Conservation (phyloP, 345 rosid genomes). For the Salix arbutifolia region DNA sequence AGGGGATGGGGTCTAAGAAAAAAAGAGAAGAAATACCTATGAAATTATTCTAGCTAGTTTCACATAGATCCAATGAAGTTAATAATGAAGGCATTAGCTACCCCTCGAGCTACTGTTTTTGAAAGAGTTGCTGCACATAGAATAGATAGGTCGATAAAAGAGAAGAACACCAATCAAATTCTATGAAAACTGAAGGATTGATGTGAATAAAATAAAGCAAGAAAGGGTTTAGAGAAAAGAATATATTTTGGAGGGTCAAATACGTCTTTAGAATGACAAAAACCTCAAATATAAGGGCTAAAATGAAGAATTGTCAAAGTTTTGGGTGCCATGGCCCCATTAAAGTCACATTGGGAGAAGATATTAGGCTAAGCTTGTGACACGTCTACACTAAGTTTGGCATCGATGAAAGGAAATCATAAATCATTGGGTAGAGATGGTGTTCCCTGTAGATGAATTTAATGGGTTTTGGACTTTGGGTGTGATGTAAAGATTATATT, state of each 20-base stretch:
- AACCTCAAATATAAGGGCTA: not conserved
- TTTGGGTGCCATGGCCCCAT: not conserved
- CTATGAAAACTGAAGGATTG: not conserved
- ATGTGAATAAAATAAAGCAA: not conserved
- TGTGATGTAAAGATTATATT: not conserved
- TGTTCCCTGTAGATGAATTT: not conserved
- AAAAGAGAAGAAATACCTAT: no score
- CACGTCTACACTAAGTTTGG: not conserved
- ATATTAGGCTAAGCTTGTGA: not conserved
- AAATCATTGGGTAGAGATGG: not conserved
- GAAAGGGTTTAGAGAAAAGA: not conserved
- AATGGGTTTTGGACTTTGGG: not conserved
- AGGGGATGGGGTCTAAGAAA: no score
- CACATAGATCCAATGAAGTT: no score
- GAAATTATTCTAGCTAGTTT: no score
- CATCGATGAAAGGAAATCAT: not conserved
- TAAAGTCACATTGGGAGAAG: not conserved
- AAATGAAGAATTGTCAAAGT: not conserved
- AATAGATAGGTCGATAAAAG: no score
- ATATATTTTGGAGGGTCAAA: not conserved
- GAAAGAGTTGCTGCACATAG: no score
- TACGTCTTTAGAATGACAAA: not conserved
- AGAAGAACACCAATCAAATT: no score
- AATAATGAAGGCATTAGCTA: no score
- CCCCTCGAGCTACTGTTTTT: no score